Evolutionary conservation across 2,329 filamentous ascomycete species (phyloP).

Genomic region (Colletotrichum ledebouriae): DNA sequence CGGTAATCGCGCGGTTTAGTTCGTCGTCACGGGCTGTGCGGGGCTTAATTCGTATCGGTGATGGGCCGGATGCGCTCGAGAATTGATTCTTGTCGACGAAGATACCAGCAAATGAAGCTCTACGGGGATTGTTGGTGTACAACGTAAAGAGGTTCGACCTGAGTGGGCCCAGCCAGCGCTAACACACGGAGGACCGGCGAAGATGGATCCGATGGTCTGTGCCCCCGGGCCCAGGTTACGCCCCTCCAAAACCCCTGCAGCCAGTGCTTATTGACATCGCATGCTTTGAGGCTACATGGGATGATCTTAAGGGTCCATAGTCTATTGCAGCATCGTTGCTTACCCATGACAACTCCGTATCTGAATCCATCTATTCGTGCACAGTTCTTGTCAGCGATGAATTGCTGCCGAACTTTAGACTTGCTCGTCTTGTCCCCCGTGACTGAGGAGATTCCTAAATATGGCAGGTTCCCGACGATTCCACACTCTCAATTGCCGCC

Average conservation of each 20-base stretch:
- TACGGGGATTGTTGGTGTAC: slow-evolving; percentile 39
- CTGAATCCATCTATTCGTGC: neutral
- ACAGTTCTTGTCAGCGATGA: neutral
- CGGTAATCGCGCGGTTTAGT: slow-evolving; percentile 37
- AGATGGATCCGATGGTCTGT: slow-evolving; percentile 44
- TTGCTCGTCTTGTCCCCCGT: neutral
- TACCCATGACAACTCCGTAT: neutral
- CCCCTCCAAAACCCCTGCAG: slow-evolving; percentile 39
- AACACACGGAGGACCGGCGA: slow-evolving; percentile 42
- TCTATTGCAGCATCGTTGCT: neutral
- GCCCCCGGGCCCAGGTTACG: slow-evolving; percentile 29
- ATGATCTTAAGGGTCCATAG: slow-evolving; percentile 30
- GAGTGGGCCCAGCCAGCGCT: slow-evolving; percentile 33
- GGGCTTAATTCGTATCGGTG: slow-evolving; percentile 37
- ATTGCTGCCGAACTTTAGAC: neutral
- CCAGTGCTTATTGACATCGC: slow-evolving; percentile 39
- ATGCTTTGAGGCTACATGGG: slow-evolving; percentile 30
- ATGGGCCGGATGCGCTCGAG: slow-evolving; percentile 39
- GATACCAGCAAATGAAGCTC: slow-evolving; percentile 38
- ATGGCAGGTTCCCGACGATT: no score
- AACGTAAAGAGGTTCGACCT: slow-evolving; percentile 17
- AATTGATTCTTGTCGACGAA: slow-evolving; percentile 29
- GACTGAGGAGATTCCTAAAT: no score
- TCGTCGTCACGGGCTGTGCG: slow-evolving; percentile 37
- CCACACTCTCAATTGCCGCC: no score